A percentile compares a stretch with the other conserved stretches of the same genome.
Conservation (phyloP, 305 asterid species). For the Solanum hybrid region DNA sequence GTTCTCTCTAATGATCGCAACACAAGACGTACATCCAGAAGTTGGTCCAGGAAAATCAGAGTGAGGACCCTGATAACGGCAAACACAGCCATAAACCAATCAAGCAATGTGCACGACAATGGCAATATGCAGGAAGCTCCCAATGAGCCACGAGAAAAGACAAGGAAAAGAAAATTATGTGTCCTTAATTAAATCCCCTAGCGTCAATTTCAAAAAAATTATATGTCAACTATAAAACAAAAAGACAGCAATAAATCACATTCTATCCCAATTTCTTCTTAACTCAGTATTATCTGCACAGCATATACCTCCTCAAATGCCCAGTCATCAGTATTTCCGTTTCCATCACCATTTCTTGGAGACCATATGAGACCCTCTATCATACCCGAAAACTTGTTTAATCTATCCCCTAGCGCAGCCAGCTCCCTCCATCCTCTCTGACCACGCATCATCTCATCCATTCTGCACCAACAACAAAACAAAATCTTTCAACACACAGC, state of each 20-base stretch:
- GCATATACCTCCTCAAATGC: constrained; percentile 81
- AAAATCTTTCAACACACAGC: neutral
- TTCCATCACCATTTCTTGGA: constrained; percentile 60
- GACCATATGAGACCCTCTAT: constrained; percentile 98
- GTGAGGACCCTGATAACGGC: constrained; percentile 73
- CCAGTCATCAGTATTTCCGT: constrained; percentile 76
- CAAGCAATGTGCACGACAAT: neutral
- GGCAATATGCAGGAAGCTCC: neutral
- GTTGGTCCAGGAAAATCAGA: constrained; percentile 94
- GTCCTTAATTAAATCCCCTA: neutral
- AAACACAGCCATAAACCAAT: constrained; percentile 9
- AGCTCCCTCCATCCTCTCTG: constrained; percentile 99
- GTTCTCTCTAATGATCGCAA: constrained; percentile 67
- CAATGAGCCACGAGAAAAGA: neutral
- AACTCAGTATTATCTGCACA: neutral
- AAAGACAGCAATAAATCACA: neutral
- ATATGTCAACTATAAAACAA: neutral
- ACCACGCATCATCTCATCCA: constrained; percentile 99
- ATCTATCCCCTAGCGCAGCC: constrained; percentile 84
- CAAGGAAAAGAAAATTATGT: neutral
- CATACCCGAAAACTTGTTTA: constrained; percentile 81
- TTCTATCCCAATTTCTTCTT: neutral
- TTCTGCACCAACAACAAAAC: constrained; percentile 45
- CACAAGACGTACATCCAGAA: constrained; percentile 95
- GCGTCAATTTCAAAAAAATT: neutral